A percentile compares a stretch with the other conserved stretches of the same genome.
These are phyloP conservation scores for Scytalidium lignicola DNA, from an alignment of 2,329 filamentous ascomycete genomes.

Conservation along the genomic window DNA sequence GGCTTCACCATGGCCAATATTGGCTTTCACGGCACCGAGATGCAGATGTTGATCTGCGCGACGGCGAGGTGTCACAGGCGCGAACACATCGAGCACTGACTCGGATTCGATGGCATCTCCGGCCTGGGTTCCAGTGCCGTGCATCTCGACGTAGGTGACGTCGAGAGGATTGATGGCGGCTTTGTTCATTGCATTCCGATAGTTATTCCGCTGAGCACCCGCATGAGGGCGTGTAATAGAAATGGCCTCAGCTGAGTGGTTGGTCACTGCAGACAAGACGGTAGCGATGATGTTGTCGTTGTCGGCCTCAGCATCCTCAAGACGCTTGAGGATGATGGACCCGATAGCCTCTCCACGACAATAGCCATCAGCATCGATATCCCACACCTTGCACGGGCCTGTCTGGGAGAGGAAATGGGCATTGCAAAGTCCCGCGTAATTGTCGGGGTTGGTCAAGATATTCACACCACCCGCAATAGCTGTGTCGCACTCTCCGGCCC, in stretches of 20 bases:
- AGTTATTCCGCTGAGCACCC: conserved; percentile 64
- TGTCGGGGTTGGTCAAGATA: conserved; percentile 8
- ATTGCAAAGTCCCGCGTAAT: conserved; percentile 5
- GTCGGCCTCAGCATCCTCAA: conserved; percentile 41
- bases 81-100: too few species aligned
- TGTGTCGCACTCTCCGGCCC: conserved; percentile 6
- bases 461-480: conserved; percentile 8
- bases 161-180: conserved; percentile 70
- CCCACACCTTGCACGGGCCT: conserved; percentile 41
- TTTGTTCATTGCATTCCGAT: conserved; percentile 63
- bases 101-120: conserved; percentile 6
- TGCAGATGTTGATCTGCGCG: too few species aligned
- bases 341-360: conserved; percentile 43
- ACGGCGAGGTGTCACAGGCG: too few species aligned
- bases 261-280: conserved; percentile 67
- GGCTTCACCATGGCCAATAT: conserved; percentile 19
- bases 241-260: conserved; percentile 73
- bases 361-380: conserved; percentile 42
- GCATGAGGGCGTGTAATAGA: conserved; percentile 79
- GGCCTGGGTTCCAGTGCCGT: conserved; percentile 8
- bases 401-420: conserved; percentile 9
- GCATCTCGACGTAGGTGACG: conserved; percentile 49
- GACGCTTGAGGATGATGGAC: conserved; percentile 39
- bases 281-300: conserved; percentile 40
- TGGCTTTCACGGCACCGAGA: conserved; percentile 13